Percentiles rank a stretch among this genome's conserved stretches.
Conservation (phyloP, 805 yeast genomes). For the Pichia insulana region DNA sequence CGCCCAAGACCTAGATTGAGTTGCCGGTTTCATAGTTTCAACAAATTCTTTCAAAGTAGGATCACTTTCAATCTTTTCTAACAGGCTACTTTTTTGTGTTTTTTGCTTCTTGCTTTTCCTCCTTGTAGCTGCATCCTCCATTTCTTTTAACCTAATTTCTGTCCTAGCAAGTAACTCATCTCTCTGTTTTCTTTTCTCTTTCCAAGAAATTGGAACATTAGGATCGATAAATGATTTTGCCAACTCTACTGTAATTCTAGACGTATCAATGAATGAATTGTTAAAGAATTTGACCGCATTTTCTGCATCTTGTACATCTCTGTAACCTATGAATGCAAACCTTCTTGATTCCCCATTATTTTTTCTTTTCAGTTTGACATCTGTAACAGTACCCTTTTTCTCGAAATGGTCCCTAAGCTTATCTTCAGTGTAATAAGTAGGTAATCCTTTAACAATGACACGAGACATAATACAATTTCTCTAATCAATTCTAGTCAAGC, state of each 20-base stretch:
- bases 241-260: slow-evolving; percentile 64
- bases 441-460: slow-evolving; percentile 84
- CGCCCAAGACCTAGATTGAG: slow-evolving; percentile 67
- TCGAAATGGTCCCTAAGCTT: slow-evolving; percentile 59
- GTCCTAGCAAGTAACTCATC: slow-evolving; percentile 43
- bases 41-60: slow-evolving; percentile 71
- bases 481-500: neutral
- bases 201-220: slow-evolving; percentile 60
- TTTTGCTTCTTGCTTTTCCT: slow-evolving; percentile 34
- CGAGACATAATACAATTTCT: slow-evolving; percentile 52
- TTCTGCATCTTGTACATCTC: slow-evolving; percentile 63
- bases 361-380: slow-evolving; percentile 76
- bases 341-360: slow-evolving; percentile 81
- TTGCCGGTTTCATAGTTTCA: slow-evolving; percentile 72
- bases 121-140: slow-evolving; percentile 41
- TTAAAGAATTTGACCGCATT: slow-evolving; percentile 70
- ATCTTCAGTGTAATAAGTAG: slow-evolving; percentile 67
- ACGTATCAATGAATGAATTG: slow-evolving; percentile 73
- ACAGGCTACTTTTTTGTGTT: slow-evolving; percentile 32
- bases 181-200: slow-evolving; percentile 38
- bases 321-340: slow-evolving; percentile 89
- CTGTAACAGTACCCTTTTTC: slow-evolving; percentile 41
- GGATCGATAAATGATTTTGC: slow-evolving; percentile 89
- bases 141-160: slow-evolving; percentile 40
- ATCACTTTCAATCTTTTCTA: slow-evolving; percentile 53